A percentile compares a stretch with the other conserved stretches of the same genome.
Evolutionary conservation across 805 yeast genomes (phyloP).

Genomic region (Pichia manshurica): DNA sequence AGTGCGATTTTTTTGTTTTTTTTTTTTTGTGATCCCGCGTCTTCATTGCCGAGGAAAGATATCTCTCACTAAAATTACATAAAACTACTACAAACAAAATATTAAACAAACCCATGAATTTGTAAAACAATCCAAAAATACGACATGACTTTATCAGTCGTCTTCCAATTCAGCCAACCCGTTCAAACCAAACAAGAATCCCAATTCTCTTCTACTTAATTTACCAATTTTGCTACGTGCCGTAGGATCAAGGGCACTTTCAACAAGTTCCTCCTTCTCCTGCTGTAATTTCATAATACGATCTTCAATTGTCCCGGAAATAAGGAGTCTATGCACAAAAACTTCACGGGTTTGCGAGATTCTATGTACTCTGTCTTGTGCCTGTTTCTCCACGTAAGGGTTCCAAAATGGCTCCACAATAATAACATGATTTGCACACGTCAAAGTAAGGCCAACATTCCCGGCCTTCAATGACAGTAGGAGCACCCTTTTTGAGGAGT

Average conservation of each 20-base stretch:
- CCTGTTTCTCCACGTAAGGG: slow-evolving; percentile 95
- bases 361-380: slow-evolving; percentile 92
- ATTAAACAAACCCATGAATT: not conserved
- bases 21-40: too few species aligned
- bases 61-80: not conserved
- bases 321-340: slow-evolving; percentile 63
- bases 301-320: slow-evolving; percentile 77
- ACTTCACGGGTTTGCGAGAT: slow-evolving; percentile 86
- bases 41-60: too few species aligned
- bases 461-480: slow-evolving; percentile 87
- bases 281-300: slow-evolving; percentile 78
- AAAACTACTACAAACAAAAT: not conserved
- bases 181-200: slow-evolving; percentile 61
- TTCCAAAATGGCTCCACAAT: slow-evolving; percentile 97
- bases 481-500: slow-evolving; percentile 49
- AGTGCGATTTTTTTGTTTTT: too few species aligned
- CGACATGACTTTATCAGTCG: slow-evolving; percentile 1
- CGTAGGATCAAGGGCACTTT: slow-evolving; percentile 75
- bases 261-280: slow-evolving; percentile 71
- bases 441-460: slow-evolving; percentile 88
- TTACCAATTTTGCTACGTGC: slow-evolving; percentile 59
- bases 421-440: slow-evolving; percentile 90
- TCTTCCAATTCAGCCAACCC: slow-evolving; percentile 23
- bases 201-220: slow-evolving; percentile 63
- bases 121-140: not conserved